phyloP scores from a whole-genome alignment of 805 yeast species.

The Wickerhamiella allomyrinae region DNA sequence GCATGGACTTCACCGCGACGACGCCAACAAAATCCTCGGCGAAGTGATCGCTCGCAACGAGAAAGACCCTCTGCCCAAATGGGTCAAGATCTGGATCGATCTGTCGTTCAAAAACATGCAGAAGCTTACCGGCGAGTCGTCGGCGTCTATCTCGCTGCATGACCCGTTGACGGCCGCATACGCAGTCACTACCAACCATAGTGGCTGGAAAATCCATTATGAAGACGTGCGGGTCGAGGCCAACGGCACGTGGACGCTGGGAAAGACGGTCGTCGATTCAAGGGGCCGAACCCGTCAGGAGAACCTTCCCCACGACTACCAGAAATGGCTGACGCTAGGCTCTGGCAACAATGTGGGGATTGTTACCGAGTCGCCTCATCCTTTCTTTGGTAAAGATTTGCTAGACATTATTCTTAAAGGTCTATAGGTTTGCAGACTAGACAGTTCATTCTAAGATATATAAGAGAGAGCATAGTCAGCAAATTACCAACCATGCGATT shows the following conservation, averaged over 20 bases:
- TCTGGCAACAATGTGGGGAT: slow-evolving; percentile 17
- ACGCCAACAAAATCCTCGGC: slow-evolving; percentile 14
- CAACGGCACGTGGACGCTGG: slow-evolving; percentile 27
- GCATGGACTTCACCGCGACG: slow-evolving; percentile 19
- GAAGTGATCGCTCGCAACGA: slow-evolving; percentile 6
- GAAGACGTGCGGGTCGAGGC: slow-evolving; percentile 28
- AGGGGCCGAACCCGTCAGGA: slow-evolving; percentile 20
- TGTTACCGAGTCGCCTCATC: slow-evolving; percentile 12
- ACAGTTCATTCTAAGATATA: no score
- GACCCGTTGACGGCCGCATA: slow-evolving; percentile 30
- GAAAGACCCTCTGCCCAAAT: slow-evolving; percentile 22
- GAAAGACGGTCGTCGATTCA: slow-evolving; percentile 25
- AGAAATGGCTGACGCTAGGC: slow-evolving; percentile 17
- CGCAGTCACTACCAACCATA: slow-evolving; percentile 15
- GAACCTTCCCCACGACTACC: slow-evolving; percentile 15
- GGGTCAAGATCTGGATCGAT: slow-evolving; percentile 25
- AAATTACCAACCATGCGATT: background rate
- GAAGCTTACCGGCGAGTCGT: slow-evolving; percentile 13
- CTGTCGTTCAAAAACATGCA: slow-evolving; percentile 15
- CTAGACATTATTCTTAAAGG: background rate
- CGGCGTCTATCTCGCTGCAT: slow-evolving; percentile 21
- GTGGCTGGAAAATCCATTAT: slow-evolving; percentile 13
- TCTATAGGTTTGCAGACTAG: background rate
- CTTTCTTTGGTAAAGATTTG: slow-evolving; percentile 1
- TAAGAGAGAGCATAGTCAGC: no score